A percentile compares a stretch with the other conserved stretches of the same genome.
Conservation (phyloP, 176 grass and related monocot species). For the Bonia amplexicaulis region DNA sequence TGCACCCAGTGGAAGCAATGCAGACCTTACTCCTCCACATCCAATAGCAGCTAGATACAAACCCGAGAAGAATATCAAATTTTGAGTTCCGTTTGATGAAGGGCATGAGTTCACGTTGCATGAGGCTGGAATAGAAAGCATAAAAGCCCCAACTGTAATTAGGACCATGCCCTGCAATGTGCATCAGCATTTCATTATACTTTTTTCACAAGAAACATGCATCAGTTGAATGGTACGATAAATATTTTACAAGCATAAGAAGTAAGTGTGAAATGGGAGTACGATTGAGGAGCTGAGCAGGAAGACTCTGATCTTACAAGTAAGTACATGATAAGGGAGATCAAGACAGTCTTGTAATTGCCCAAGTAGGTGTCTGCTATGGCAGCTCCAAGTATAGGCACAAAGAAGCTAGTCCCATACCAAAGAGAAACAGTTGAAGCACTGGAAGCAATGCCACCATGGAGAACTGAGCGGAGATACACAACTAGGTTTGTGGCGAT, state of each 20-base stretch:
- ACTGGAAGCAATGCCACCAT: constrained; percentile 62
- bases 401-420: constrained; percentile 78
- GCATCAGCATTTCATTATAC: constrained; percentile 13
- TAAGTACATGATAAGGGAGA: constrained; percentile 68
- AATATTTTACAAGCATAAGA: neutral
- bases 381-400: constrained; percentile 62
- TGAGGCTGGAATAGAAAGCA: constrained; percentile 19
- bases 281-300: neutral
- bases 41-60: constrained; percentile 68
- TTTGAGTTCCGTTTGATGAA: constrained; percentile 25
- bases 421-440: constrained; percentile 70
- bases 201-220: neutral
- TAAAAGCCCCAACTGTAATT: constrained; percentile 42
- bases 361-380: constrained; percentile 72
- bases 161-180: constrained; percentile 55
- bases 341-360: constrained; percentile 60
- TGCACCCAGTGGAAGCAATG: constrained; percentile 66
- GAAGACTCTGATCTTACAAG: constrained; percentile 46
- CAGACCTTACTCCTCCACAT: constrained; percentile 50
- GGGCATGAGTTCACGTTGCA: constrained; percentile 20
- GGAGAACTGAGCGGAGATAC: constrained; percentile 61
- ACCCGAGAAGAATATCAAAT: constrained; percentile 44
- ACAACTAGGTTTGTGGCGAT: constrained; percentile 70
- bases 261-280: constrained; percentile 6
- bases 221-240: neutral